Evolutionary conservation across 495 filamentous ascomycete species (phyloP).

Genomic region (Penicillium robsamsonii): DNA sequence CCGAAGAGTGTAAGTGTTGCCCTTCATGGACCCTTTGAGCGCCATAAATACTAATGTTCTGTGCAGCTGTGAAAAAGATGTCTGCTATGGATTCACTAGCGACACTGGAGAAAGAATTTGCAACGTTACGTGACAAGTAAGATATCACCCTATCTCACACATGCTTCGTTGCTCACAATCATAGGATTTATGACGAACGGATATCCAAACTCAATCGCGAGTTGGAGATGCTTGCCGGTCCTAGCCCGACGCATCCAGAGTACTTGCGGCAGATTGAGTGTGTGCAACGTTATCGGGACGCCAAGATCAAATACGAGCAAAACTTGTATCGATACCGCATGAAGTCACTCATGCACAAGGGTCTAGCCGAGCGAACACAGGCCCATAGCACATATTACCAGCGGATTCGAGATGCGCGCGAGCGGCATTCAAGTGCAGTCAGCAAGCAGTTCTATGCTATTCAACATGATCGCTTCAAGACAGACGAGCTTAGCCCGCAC

Average conservation of each 20-base stretch:
- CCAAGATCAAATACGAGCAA: constrained; percentile 73
- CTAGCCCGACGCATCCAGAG: constrained; percentile 82
- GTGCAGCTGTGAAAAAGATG: constrained; percentile 71
- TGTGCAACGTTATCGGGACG: constrained; percentile 74
- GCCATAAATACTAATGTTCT: constrained; percentile 38
- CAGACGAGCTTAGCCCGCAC: constrained; percentile 77
- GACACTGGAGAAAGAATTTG: constrained; percentile 79
- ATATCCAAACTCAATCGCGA: constrained; percentile 78
- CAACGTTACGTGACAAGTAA: constrained; percentile 81
- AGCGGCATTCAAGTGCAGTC: constrained; percentile 71
- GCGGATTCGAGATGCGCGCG: constrained; percentile 73
- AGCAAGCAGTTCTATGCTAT: constrained; percentile 88
- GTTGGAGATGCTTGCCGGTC: constrained; percentile 73
- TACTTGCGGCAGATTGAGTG: constrained; percentile 80
- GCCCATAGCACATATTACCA: constrained; percentile 86
- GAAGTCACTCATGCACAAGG: constrained; percentile 66
- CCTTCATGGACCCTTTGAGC: neutral
- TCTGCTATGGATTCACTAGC: constrained; percentile 76
- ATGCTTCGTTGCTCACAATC: constrained; percentile 15
- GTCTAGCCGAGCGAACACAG: constrained; percentile 76
- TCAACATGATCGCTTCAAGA: constrained; percentile 82
- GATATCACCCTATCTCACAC: constrained; percentile 20
- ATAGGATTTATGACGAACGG: constrained; percentile 82
- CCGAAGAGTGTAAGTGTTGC: constrained; percentile 61
- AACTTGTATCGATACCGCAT: constrained; percentile 69